These are phyloP conservation scores for Whalleya microplaca DNA, from an alignment of 2,329 filamentous ascomycete species.

Conservation along the genomic window DNA sequence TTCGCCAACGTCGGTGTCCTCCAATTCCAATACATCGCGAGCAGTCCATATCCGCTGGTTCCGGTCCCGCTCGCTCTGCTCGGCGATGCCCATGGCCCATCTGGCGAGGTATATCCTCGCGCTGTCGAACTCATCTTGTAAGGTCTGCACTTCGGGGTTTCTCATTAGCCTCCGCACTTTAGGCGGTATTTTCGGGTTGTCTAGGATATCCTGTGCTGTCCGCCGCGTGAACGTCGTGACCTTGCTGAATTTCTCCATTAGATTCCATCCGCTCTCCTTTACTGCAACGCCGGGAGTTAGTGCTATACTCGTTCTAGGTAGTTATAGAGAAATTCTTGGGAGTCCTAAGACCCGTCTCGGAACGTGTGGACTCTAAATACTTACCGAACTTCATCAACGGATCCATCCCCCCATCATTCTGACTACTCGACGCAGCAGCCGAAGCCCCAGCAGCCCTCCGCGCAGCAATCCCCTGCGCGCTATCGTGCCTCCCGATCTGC, in stretches of 20 bases:
- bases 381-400: slow-evolving; percentile 89
- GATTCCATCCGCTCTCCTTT: slow-evolving; percentile 94
- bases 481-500: slow-evolving; percentile 47
- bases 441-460: slow-evolving; percentile 43
- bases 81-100: slow-evolving; percentile 98
- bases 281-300: too few relatives aligned
- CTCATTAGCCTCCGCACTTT: slow-evolving; percentile 83
- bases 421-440: slow-evolving; percentile 42
- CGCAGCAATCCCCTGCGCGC: slow-evolving; percentile 35
- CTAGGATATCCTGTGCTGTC: slow-evolving; percentile 88
- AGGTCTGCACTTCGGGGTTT: slow-evolving; percentile 91
- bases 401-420: slow-evolving; percentile 72
- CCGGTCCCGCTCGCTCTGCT: slow-evolving; percentile 89
- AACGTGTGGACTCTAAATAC: too few relatives aligned
- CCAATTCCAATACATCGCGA: slow-evolving; percentile 87
- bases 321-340: too few relatives aligned
- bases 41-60: slow-evolving; percentile 91
- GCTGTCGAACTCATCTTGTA: slow-evolving; percentile 97
- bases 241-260: slow-evolving; percentile 95
- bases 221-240: slow-evolving; percentile 94
- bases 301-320: too few relatives aligned
- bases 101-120: slow-evolving; percentile 90
- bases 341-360: too few relatives aligned
- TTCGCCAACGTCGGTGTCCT: slow-evolving; percentile 92
- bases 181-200: slow-evolving; percentile 88